phyloP scores from a whole-genome alignment of 768 basidiomycete genomes.

The Suillus subluteus region DNA sequence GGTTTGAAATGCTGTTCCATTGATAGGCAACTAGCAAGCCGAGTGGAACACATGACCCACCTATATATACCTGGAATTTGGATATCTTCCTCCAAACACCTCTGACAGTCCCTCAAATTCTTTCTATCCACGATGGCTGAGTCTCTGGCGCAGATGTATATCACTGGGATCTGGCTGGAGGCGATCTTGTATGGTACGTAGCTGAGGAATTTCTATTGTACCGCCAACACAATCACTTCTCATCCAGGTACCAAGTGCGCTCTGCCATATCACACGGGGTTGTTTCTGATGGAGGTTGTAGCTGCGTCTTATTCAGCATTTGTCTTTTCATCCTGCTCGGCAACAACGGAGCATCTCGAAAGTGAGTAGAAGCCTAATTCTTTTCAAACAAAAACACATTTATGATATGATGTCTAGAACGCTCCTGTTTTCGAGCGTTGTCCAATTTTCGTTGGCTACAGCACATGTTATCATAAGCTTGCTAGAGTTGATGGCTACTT shows the following conservation, averaged over 20 bases:
- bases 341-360: not conserved
- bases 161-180: slow-evolving; percentile 17
- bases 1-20: not conserved
- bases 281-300: slow-evolving; percentile 1
- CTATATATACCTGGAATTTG: not conserved
- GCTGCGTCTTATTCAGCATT: slow-evolving; percentile 9
- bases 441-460: slow-evolving; percentile 23
- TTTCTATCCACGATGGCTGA: slow-evolving; percentile 13
- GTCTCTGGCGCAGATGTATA: slow-evolving; percentile 9
- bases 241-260: not conserved
- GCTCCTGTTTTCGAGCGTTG: slow-evolving; percentile 19
- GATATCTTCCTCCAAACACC: not conserved
- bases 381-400: not conserved
- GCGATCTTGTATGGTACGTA: slow-evolving; percentile 19
- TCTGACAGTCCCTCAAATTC: not conserved
- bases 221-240: not conserved
- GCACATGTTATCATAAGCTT: slow-evolving; percentile 16
- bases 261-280: not conserved
- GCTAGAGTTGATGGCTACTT: slow-evolving; percentile 16
- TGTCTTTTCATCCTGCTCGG: slow-evolving; percentile 11
- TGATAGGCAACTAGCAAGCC: not conserved
- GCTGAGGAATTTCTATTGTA: not conserved
- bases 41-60: not conserved
- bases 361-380: not conserved
- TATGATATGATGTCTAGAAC: not conserved